Conservation (phyloP, 2,329 filamentous ascomycete species). For the Apiospora kogelbergensis region DNA sequence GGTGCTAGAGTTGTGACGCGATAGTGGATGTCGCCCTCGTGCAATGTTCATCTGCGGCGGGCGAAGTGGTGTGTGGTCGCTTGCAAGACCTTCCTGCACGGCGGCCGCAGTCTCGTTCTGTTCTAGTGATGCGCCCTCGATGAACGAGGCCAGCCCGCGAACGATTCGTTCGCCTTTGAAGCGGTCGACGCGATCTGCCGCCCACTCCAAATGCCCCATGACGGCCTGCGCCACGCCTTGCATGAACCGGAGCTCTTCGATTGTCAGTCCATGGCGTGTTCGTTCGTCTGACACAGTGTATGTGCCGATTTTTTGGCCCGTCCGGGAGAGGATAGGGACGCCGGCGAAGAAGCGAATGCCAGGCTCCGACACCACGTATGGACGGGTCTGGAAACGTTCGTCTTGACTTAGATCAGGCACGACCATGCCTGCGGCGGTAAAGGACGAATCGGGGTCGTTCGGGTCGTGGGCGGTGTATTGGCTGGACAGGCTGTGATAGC, state of each 20-base stretch:
- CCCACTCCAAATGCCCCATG: conserved; percentile 62
- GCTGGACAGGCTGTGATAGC: conserved; percentile 27
- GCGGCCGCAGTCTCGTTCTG: conserved; percentile 13
- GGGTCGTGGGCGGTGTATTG: conserved; percentile 25
- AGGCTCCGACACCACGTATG: conserved; percentile 32
- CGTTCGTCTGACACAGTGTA: conserved; percentile 60
- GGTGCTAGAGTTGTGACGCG: neutral
- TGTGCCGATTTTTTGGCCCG: conserved; percentile 56
- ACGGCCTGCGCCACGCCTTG: conserved; percentile 55
- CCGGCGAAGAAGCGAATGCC: conserved; percentile 39
- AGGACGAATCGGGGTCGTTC: conserved; percentile 15
- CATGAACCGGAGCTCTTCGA: conserved; percentile 52
- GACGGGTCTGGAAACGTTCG: conserved; percentile 31
- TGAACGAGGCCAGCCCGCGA: conserved; percentile 53
- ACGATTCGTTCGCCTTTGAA: conserved; percentile 54
- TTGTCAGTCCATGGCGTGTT: conserved; percentile 49
- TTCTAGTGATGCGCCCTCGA: conserved; percentile 44
- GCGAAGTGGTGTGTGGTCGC: neutral
- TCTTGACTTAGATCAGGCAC: conserved; percentile 32
- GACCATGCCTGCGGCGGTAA: conserved; percentile 25
- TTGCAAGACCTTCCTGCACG: conserved; percentile 12
- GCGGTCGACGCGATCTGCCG: conserved; percentile 49
- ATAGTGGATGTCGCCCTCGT: neutral
- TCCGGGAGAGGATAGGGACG: conserved; percentile 59
- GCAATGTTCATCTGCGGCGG: neutral